phyloP scores from a whole-genome alignment of 2,329 filamentous ascomycete genomes.

The Alternaria solani region DNA sequence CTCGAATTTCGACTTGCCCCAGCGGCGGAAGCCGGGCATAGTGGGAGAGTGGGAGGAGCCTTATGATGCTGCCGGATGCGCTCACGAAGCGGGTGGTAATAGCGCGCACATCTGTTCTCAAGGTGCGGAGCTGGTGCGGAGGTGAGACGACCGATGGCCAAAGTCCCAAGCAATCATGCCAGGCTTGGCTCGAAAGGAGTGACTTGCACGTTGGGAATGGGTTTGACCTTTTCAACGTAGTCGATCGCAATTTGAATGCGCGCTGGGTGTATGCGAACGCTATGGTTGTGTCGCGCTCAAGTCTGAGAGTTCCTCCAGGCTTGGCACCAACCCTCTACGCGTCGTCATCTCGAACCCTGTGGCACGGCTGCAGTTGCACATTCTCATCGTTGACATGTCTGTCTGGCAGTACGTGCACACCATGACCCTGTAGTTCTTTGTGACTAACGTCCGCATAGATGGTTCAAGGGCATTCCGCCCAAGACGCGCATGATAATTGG shows the following conservation, averaged over 20 bases:
- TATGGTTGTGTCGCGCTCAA: not conserved
- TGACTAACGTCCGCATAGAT: slow-evolving; percentile 31
- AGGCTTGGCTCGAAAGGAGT: slow-evolving; percentile 1
- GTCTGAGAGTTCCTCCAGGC: not conserved
- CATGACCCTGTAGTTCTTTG: not conserved
- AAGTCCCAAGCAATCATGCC: slow-evolving; percentile 9
- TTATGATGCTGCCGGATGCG: slow-evolving; percentile 17
- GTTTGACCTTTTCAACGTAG: not conserved
- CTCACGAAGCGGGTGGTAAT: slow-evolving; percentile 29
- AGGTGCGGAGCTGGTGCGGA: slow-evolving; percentile 26
- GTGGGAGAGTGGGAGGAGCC: slow-evolving; percentile 16
- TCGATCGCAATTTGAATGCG: not conserved
- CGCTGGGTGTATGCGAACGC: not conserved
- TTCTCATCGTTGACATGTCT: slow-evolving; percentile 35
- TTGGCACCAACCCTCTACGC: slow-evolving; percentile 13
- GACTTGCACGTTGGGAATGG: not conserved
- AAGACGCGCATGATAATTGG: slow-evolving; percentile 77
- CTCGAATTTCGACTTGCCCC: slow-evolving; percentile 49
- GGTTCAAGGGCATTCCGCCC: slow-evolving; percentile 74
- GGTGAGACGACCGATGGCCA: slow-evolving; percentile 16
- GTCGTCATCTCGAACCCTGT: slow-evolving; percentile 13
- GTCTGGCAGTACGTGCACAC: slow-evolving; percentile 46
- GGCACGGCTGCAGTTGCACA: slow-evolving; percentile 2
- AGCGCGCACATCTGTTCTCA: slow-evolving; percentile 35
- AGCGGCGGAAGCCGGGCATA: slow-evolving; percentile 50